phyloP scores from a whole-genome alignment of 139 green algal genomes.

The Ulvella scutata region DNA sequence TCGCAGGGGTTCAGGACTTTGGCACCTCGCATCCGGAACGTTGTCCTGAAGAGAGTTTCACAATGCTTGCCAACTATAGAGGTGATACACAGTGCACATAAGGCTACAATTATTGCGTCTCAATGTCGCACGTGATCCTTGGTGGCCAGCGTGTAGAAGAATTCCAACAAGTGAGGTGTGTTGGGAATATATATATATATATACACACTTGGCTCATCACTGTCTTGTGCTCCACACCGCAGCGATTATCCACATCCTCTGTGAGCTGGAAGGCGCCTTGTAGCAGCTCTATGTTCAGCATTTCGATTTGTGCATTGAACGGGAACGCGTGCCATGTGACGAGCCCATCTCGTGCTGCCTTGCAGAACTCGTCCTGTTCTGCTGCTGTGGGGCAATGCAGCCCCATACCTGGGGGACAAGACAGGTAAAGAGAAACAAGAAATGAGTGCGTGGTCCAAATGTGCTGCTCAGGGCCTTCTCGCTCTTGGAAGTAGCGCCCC shows the following conservation, averaged over 20 bases:
- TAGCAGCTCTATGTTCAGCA: conserved; percentile 26
- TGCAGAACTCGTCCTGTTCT: conserved; percentile 8
- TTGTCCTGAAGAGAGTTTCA: too few relatives aligned
- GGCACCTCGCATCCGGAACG: too few relatives aligned
- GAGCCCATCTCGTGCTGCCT: conserved; percentile 19
- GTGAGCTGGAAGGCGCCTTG: conserved; percentile 21
- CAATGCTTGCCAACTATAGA: too few relatives aligned
- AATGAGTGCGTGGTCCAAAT: conserved; percentile 28
- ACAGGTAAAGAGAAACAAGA: conserved; percentile 35
- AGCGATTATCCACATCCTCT: conserved; percentile 29
- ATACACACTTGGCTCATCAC: conserved; percentile 30
- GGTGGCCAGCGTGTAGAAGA: too few relatives aligned
- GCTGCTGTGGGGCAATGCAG: conserved; percentile 23
- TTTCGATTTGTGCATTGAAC: conserved; percentile 38
- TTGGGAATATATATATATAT: too few relatives aligned
- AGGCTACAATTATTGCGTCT: too few relatives aligned
- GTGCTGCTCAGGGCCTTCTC: conserved; percentile 12
- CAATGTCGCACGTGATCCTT: too few relatives aligned
- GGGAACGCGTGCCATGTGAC: conserved; percentile 44
- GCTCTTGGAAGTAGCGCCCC: conserved; percentile 5
- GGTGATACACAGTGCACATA: too few relatives aligned
- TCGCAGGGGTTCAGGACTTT: too few relatives aligned
- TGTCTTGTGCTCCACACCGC: conserved; percentile 21
- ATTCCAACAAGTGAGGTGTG: too few relatives aligned
- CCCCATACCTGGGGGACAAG: conserved; percentile 34